Base-by-base conservation (phyloP, 73 alveolate species). In the Paraurostyla sp. region DNA sequence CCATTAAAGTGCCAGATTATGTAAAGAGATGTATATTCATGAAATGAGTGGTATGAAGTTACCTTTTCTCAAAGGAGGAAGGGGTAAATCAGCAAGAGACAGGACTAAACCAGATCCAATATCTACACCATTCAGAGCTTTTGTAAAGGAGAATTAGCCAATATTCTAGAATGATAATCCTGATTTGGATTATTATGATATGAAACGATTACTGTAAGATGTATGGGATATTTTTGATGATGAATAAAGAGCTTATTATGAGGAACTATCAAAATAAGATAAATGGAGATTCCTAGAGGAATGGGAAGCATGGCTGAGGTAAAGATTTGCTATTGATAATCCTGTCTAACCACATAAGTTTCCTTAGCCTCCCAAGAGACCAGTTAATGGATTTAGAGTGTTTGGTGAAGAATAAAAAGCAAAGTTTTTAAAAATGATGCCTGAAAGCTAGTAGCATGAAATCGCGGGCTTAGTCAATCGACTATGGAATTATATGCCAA, bases 301-400 rank as follows among this genome's bases (percentile, higher is more conserved):
- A 48, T 73, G 87, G 87, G 87, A 73, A 45, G 87, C 87, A 16
- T 73, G 87, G 87, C 49, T 73, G 9, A n/a, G 87, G 9, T 48
- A 73, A 73, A 45, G 87, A 73, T 73, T 73, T 33, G 87, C 73
- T 45, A 30, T 40, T 30, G 46, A 43, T 3, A 36, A 32, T 20
- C 87, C 87, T 45, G 42, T 73, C 46, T 23, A 30, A 9, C 87
- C 87, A 7, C 52, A 45, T 15, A 73, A 73, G 41, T 73, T 45
- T 25, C 87, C 87, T 11, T 40, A 40, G 20, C 87, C 71, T 13
- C 87, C 87, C 1, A n/a, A 43, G 20, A 73, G 87, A 27, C 71
- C 87, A 3, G 22, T 9, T 18, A 73, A 42, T n/a, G 87, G 87
- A 4, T 73, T 48, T 45, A 73, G 29, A 50, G 87, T 73, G 20